Evolutionary conservation across 495 filamentous ascomycete species (phyloP).

Genomic region (Xylaria longipes): DNA sequence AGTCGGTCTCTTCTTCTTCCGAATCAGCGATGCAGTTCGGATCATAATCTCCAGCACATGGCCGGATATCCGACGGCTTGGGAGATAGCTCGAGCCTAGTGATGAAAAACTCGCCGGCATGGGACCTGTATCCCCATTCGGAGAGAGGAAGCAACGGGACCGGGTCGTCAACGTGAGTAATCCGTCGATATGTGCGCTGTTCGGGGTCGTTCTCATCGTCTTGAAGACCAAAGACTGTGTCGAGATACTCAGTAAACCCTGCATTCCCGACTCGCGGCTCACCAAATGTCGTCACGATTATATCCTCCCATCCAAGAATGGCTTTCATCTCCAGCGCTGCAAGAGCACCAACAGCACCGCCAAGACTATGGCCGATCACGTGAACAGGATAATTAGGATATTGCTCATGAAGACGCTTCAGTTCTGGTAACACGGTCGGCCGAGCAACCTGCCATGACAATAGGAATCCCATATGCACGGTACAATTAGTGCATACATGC

Average conservation of each 20-base stretch:
- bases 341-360: conserved; percentile 88
- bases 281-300: conserved; percentile 85
- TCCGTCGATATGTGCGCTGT: conserved; percentile 67
- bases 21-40: conserved; percentile 69
- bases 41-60: conserved; percentile 77
- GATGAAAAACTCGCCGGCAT: conserved; percentile 89
- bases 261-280: conserved; percentile 86
- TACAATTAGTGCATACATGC: conserved; percentile 76
- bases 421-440: conserved; percentile 63
- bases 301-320: conserved; percentile 65
- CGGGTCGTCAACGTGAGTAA: conserved; percentile 88
- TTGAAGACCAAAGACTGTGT: conserved; percentile 65
- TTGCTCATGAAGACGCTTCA: conserved; percentile 57
- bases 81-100: conserved; percentile 72
- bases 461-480: conserved; percentile 90
- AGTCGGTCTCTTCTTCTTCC: conserved; percentile 41
- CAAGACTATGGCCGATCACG: conserved; percentile 89
- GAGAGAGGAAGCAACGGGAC: conserved; percentile 84
- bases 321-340: conserved; percentile 73
- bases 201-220: conserved; percentile 32
- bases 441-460: conserved; percentile 79
- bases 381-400: conserved; percentile 76
- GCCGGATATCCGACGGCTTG: conserved; percentile 65
- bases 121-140: conserved; percentile 87
- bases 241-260: conserved; percentile 70